Conservation (phyloP, 78 protist species). For the Guillardia theta region DNA sequence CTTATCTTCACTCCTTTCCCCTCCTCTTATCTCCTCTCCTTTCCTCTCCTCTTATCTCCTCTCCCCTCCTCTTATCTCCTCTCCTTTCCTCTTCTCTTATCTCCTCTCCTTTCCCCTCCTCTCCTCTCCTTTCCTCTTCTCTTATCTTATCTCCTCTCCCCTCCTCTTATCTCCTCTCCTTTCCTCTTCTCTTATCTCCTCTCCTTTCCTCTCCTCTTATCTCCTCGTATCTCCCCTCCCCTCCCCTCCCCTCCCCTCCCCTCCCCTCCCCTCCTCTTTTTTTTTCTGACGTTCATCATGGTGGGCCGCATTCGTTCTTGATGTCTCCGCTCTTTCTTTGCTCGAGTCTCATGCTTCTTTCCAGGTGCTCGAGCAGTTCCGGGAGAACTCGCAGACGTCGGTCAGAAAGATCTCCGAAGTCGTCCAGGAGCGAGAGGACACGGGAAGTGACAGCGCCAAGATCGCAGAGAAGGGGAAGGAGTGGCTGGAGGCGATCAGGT, state of each 20-base stretch:
- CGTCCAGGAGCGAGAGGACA: background rate
- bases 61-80: background rate
- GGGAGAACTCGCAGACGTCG: background rate
- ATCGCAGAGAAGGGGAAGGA: background rate
- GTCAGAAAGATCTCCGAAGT: background rate
- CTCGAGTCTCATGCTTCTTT: background rate
- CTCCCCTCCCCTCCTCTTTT: background rate
- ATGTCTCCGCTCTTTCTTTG: too few species aligned
- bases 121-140: background rate
- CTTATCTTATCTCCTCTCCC: background rate
- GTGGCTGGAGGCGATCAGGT: background rate
- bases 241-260: background rate
- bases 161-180: background rate
- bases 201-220: background rate
- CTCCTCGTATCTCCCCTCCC: background rate
- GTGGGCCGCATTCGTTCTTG: too few species aligned
- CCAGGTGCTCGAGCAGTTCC: conserved; percentile 1
- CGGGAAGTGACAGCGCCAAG: background rate
- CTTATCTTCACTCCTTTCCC: background rate
- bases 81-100: background rate
- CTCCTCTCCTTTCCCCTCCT: background rate
- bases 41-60: background rate
- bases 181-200: background rate
- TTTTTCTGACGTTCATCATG: too few species aligned
- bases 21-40: too few species aligned